Conservation (phyloP, 2,329 filamentous ascomycete species). For the Fusarium equiseti region DNA sequence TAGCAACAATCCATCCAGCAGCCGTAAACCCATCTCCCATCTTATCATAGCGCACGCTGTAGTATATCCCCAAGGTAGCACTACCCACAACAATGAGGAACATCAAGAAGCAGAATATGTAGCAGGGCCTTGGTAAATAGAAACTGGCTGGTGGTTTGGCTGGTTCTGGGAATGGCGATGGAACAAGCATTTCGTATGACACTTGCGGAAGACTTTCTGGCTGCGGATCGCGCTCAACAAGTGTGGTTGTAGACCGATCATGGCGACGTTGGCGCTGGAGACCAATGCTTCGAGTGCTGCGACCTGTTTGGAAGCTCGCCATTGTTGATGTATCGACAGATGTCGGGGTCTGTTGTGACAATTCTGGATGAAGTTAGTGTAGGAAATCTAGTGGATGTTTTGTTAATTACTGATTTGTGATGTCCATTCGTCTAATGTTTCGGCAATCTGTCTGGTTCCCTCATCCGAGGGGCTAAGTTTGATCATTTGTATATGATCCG, state of each 20-base stretch:
- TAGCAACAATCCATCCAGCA: background rate
- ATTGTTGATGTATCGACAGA: no score
- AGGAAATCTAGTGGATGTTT: background rate
- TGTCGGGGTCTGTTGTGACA: background rate
- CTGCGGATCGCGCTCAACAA: background rate
- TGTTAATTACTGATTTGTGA: background rate
- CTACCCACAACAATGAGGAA: background rate
- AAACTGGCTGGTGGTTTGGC: background rate
- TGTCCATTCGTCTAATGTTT: background rate
- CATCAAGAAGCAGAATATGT: background rate
- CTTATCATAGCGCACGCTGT: background rate
- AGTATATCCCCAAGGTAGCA: background rate
- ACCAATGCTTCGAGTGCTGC: background rate
- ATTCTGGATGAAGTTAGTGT: background rate
- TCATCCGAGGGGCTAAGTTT: background rate
- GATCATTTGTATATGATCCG: background rate
- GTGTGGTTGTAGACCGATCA: background rate
- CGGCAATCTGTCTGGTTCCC: background rate
- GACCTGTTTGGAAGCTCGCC: background rate
- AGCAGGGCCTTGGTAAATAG: background rate
- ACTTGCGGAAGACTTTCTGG: background rate
- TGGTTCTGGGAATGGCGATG: background rate
- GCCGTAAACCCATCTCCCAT: conserved; percentile 2
- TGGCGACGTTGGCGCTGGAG: background rate
- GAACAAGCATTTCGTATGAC: background rate